A percentile compares a stretch with the other conserved stretches of the same genome.
These are phyloP conservation scores for Coemansia sp. DNA, from an alignment of 192 early-diverging fungal species.

Conservation along the genomic window DNA sequence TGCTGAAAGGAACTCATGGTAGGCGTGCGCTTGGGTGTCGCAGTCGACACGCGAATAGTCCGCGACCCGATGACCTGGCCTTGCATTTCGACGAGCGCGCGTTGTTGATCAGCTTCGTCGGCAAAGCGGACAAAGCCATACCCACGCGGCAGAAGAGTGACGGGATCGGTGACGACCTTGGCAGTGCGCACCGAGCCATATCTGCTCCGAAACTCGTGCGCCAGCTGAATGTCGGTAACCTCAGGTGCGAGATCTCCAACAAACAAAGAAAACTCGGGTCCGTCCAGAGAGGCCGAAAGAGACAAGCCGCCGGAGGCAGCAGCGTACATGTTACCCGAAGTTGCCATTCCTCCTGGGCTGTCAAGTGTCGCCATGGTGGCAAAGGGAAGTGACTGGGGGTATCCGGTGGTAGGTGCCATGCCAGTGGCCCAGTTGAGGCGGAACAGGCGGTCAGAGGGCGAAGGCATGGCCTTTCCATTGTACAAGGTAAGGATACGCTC, in stretches of 20 bases:
- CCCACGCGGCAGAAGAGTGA: slow-evolving; percentile 78
- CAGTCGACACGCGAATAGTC: slow-evolving; percentile 85
- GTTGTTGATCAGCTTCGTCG: slow-evolving; percentile 84
- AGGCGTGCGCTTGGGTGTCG: slow-evolving; percentile 61
- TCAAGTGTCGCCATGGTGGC: not conserved
- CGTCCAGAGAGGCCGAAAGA: slow-evolving; percentile 43
- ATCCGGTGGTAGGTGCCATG: slow-evolving; percentile 36
- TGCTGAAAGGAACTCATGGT: slow-evolving; percentile 23
- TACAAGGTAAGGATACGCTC: slow-evolving; percentile 67
- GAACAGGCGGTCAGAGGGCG: slow-evolving; percentile 72
- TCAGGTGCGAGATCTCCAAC: slow-evolving; percentile 94
- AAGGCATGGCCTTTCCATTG: slow-evolving; percentile 83
- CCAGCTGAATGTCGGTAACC: slow-evolving; percentile 70
- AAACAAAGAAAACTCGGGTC: slow-evolving; percentile 89
- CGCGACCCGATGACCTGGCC: slow-evolving; percentile 79
- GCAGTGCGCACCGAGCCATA: slow-evolving; percentile 87
- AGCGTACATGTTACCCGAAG: not conserved
- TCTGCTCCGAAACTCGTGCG: slow-evolving; percentile 78
- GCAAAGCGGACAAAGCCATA: slow-evolving; percentile 96
- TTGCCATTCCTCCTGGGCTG: not conserved
- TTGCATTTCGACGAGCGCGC: slow-evolving; percentile 89
- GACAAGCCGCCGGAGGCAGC: slow-evolving; percentile 34
- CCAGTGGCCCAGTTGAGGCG: slow-evolving; percentile 97
- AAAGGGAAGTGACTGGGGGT: not conserved
- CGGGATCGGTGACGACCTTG: slow-evolving; percentile 90